Evolutionary conservation across 805 yeast species (phyloP).

Genomic region (Teunomyces atbi): DNA sequence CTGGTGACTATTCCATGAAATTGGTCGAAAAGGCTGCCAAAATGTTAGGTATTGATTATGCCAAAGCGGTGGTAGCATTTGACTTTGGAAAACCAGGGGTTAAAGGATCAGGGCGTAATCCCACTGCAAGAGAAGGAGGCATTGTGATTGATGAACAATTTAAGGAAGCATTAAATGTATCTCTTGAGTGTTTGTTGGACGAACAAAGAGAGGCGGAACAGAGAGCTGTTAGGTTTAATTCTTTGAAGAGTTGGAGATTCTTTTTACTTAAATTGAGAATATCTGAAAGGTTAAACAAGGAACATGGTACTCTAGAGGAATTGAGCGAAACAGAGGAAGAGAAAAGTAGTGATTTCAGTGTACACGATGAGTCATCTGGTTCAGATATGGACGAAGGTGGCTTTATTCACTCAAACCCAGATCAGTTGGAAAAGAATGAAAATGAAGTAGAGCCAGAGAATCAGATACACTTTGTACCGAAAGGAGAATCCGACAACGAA

Average conservation of each 20-base stretch:
- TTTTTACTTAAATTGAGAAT: conserved; percentile 52
- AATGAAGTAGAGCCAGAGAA: background rate
- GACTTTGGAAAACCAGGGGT: conserved; percentile 53
- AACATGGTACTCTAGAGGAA: conserved; percentile 46
- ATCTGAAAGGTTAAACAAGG: conserved; percentile 41
- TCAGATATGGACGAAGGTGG: conserved; percentile 6
- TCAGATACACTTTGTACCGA: background rate
- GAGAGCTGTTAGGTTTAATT: conserved; percentile 44
- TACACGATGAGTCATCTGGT: conserved; percentile 10
- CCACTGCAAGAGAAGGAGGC: conserved; percentile 71
- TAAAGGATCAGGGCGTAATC: conserved; percentile 24
- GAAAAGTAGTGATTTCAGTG: conserved; percentile 20
- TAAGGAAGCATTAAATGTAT: conserved; percentile 56
- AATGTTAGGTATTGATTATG: conserved; percentile 69
- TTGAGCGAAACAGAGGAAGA: conserved; percentile 8
- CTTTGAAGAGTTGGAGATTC: conserved; percentile 54
- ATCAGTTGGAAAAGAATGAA: background rate
- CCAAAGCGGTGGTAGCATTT: conserved; percentile 84
- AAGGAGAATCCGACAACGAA: too few species aligned
- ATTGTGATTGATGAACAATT: conserved; percentile 66
- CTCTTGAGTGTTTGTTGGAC: conserved; percentile 47
- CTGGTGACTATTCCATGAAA: conserved; percentile 33
- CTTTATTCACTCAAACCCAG: background rate
- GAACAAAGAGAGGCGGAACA: conserved; percentile 49
- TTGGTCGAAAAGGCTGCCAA: conserved; percentile 70